Base-by-base conservation (phyloP, 2,329 filamentous ascomycete genomes). In the Aureobasidium subglaciale region DNA sequence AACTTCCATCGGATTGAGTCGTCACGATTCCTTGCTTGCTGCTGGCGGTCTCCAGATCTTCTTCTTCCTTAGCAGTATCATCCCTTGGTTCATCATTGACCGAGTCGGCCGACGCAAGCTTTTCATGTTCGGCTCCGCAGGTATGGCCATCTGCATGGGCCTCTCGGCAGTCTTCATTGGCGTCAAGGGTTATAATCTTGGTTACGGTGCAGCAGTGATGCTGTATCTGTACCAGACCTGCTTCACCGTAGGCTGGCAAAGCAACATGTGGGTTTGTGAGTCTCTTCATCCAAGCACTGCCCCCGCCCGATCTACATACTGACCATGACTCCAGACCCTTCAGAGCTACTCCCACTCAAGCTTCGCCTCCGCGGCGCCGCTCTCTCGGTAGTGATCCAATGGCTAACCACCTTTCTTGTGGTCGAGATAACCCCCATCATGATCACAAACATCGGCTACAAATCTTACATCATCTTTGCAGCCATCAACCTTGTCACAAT, bases 401-500 rank as follows among this genome's bases (percentile, higher is more conserved):
- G 65, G 65, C 25, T 67, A 3, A 63, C 20, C 30, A 52, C 40
- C 16, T 59, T 56, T 41, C 30, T 45, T 1, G 24, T 56, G 5
- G 57, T 59, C 54, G 56, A 56, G 49, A 55, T 59, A 10, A 78
- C 76, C 0, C 76, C 77, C 0, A 70, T 74, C 4, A 67, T 76
- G 1, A 72, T 79, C 57, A 70, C 71, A 38, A 70, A 67, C 7
- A 64, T 80, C 4, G 63, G 70, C 15, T 79, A 74, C 74, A 74
- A 74, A 58, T 62, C 81, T 0, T 84, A 85, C 66, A 78, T 80
- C 62, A 78, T 86, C 59, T 87, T 85, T 62, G 82, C 83, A 7
- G 56, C 48, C 18, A 83, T 86, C 70, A 85, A 85, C 65, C 75
- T 78, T 59, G 71, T 78, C 61, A 82, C 83, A 65, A 74, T 83